Conservation (phyloP, 176 grass and related monocot species). For the Tillandsia leiboldiana region DNA sequence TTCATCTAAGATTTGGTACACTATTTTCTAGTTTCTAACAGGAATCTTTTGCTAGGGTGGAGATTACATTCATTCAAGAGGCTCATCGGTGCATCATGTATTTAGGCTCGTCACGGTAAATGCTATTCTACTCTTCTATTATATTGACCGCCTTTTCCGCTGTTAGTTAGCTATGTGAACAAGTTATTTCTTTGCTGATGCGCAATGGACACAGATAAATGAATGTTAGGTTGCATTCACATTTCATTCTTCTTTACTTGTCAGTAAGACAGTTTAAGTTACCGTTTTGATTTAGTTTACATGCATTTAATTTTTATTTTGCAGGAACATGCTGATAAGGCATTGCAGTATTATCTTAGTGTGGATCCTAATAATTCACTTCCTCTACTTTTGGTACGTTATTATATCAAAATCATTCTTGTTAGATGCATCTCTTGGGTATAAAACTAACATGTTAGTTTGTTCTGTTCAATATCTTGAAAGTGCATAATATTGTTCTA, state of each 20-base stretch:
- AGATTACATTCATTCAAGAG: conserved; percentile 78
- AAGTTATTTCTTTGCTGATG: not conserved
- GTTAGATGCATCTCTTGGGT: not conserved
- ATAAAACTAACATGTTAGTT: not conserved
- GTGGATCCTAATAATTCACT: conserved; percentile 55
- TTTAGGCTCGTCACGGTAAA: conserved; percentile 84
- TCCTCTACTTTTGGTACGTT: conserved; percentile 34
- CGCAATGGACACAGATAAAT: not conserved
- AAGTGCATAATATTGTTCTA: not conserved
- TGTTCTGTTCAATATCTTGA: not conserved
- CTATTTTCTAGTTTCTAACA: conserved; percentile 20
- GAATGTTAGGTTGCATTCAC: too few relatives aligned
- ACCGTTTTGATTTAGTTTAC: not conserved
- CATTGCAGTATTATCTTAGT: conserved; percentile 77
- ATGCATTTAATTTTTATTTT: conserved; percentile 25
- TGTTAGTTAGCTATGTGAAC: not conserved
- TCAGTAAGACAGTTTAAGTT: not conserved
- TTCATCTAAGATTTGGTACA: not conserved
- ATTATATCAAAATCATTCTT: not conserved
- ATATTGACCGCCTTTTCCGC: conserved; percentile 3
- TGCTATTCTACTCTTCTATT: not conserved
- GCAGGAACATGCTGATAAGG: conserved; percentile 87
- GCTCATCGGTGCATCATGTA: conserved; percentile 65
- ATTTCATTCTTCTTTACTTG: not conserved
- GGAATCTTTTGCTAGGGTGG: conserved; percentile 53